Percentiles rank a stretch among this genome's conserved stretches.
Evolutionary conservation across 2,329 filamentous ascomycete genomes (phyloP).

Genomic region (Aspergillus melleus): DNA sequence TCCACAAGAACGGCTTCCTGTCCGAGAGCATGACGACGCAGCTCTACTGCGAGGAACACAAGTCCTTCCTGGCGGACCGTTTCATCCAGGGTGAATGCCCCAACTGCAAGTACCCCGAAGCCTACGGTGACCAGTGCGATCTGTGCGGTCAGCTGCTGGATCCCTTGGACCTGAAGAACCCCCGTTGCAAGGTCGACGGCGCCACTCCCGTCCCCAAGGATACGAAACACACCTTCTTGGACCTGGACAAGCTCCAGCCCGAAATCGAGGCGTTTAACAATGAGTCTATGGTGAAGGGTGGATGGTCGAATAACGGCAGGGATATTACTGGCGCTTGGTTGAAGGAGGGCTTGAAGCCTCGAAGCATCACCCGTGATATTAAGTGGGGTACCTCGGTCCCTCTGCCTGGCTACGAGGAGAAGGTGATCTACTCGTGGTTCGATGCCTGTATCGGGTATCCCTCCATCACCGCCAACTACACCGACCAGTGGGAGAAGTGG

Average conservation of each 20-base stretch:
- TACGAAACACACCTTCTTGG: conserved; percentile 90
- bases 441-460: conserved; percentile 92
- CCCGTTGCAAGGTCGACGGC: conserved; percentile 87
- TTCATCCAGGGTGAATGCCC: conserved; percentile 54
- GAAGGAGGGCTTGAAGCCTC: conserved; percentile 76
- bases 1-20: conserved; percentile 86
- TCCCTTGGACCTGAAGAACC: conserved; percentile 75
- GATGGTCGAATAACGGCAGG: conserved; percentile 47
- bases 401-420: conserved; percentile 64
- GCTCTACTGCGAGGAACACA: conserved; percentile 74
- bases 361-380: conserved; percentile 88
- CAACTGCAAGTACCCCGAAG: conserved; percentile 63
- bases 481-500: conserved; percentile 86
- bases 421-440: conserved; percentile 93
- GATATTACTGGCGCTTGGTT: conserved; percentile 50
- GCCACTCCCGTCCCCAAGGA: conserved; percentile 74
- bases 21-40: conserved; percentile 85
- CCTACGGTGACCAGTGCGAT: conserved; percentile 73
- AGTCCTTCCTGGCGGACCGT: conserved; percentile 75
- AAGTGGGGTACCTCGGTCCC: conserved; percentile 77
- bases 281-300: conserved; percentile 69
- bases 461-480: conserved; percentile 92
- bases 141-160: conserved; percentile 72
- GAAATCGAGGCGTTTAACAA: conserved; percentile 76
- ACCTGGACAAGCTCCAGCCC: conserved; percentile 77